Conservation (phyloP, 2,329 filamentous ascomycete genomes). For the Zymoseptoria pseudotritici region DNA sequence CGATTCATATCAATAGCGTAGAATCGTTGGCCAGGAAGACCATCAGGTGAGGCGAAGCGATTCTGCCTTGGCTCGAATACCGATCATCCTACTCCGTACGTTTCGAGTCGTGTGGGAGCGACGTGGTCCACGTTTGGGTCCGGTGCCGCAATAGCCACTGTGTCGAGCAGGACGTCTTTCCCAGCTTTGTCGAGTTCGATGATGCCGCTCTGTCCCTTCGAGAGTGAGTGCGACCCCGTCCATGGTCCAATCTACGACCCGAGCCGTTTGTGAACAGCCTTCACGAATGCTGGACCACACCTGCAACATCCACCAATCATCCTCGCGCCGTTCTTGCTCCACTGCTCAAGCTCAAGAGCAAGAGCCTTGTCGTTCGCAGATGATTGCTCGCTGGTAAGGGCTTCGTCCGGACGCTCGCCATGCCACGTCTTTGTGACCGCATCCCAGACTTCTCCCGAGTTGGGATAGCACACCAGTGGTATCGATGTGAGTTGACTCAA, state of each 20-base stretch:
- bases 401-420: conserved; percentile 17
- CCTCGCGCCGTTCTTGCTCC: conserved; percentile 34
- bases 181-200: too few species aligned
- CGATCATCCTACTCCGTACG: too few species aligned
- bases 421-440: conserved; percentile 32
- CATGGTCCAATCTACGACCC: background rate
- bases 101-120: too few species aligned
- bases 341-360: conserved; percentile 5
- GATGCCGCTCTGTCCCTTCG: too few species aligned
- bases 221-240: too few species aligned
- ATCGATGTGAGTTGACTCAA: conserved; percentile 28
- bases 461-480: conserved; percentile 36
- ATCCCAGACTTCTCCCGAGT: conserved; percentile 43
- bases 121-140: too few species aligned
- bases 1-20: too few species aligned
- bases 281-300: conserved; percentile 30
- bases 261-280: conserved; percentile 3
- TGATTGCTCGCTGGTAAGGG: conserved; percentile 25
- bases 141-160: too few species aligned
- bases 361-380: conserved; percentile 2
- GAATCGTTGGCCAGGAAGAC: too few species aligned
- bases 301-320: conserved; percentile 44
- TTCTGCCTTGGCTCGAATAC: too few species aligned
- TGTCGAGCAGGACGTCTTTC: too few species aligned
- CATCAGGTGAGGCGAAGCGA: too few species aligned